Evolutionary conservation across 2,329 filamentous ascomycete species (phyloP), one percentile per base, ranked within the genome.

Genomic region (Phyllosticta paracitricarpa): DNA sequence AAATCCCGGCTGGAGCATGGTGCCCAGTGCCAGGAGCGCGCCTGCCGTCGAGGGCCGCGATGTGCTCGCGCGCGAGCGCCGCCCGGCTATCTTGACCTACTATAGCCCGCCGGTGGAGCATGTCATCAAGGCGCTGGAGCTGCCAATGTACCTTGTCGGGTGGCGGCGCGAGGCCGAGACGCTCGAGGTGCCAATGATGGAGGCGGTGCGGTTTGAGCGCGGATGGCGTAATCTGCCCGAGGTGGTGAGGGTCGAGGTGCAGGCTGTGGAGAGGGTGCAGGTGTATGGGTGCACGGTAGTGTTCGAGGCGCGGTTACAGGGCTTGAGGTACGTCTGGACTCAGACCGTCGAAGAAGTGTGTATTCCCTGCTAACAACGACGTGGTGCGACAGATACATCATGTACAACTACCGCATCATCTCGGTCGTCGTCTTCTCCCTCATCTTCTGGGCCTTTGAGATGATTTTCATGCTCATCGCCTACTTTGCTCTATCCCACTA

Each of bases 11-110:
- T 48, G 40, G 40, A n/a, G 17, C 14, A 48, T n/a, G 40, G 14
- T n/a, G 40, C 4, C 14, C 14, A 48, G 40, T 6, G 40, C 40
- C 6, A 17, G 40, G 14, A 17, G 40, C 17, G 17, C 40, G 14
- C 40, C 40, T 6, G n/a, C 40, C 6, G 53, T 54, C 17, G 40
- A n/a, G 17, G 40, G 40, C 40, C 40, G 40, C 40, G 58, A 60
- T n/a, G 54, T 61, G 51, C 53, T 61, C 59, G 19, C 58, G 19
- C 9, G 52, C 58, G 4, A 30, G 53, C 33, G 56, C 4, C 83
- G 94, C 7, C 85, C 91, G 0, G 88, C 88, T 0, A 84, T 96
- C 30, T 73, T 97, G 56, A 90, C 89, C 0, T 97, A 96, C 71
- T 78, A 84, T 25, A 91, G 91, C 58, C 83, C 84, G 0, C 71